Evolutionary conservation across 768 basidiomycete species (phyloP).

Genomic region (Arthromyces matolae): DNA sequence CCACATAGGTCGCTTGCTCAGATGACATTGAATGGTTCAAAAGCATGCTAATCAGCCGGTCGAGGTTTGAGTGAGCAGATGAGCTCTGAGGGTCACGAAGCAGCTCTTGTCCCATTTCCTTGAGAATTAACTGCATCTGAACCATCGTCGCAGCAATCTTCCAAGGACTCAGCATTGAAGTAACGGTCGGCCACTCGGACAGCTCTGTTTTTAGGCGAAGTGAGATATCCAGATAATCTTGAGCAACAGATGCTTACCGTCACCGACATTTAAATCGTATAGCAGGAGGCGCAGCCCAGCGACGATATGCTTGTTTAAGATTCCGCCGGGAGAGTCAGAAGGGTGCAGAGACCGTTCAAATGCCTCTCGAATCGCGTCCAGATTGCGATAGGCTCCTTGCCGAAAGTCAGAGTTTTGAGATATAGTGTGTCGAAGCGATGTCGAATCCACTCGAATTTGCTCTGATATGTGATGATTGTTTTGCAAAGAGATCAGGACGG

Average conservation of each 20-base stretch:
- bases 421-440: constrained; percentile 51
- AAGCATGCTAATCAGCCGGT: constrained; percentile 61
- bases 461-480: constrained; percentile 51
- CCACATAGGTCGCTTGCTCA: constrained; percentile 79
- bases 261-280: constrained; percentile 47
- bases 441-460: constrained; percentile 45
- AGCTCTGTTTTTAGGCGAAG: constrained; percentile 40
- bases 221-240: not conserved
- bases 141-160: constrained; percentile 79
- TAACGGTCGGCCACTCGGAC: constrained; percentile 58
- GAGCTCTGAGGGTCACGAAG: constrained; percentile 51
- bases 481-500: constrained; percentile 69
- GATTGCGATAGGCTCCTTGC: constrained; percentile 70
- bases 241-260: constrained; percentile 35
- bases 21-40: constrained; percentile 72
- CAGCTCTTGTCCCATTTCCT: constrained; percentile 68
- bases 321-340: constrained; percentile 41
- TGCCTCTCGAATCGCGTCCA: constrained; percentile 63
- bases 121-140: constrained; percentile 70
- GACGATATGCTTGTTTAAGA: constrained; percentile 58
- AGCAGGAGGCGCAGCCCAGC: constrained; percentile 65
- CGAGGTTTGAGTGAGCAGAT: constrained; percentile 58
- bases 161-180: constrained; percentile 75
- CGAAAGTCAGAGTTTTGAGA: constrained; percentile 69
- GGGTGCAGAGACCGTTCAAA: constrained; percentile 63